Conservation (phyloP, 2,329 filamentous ascomycete genomes). For the Nemania sp. region DNA sequence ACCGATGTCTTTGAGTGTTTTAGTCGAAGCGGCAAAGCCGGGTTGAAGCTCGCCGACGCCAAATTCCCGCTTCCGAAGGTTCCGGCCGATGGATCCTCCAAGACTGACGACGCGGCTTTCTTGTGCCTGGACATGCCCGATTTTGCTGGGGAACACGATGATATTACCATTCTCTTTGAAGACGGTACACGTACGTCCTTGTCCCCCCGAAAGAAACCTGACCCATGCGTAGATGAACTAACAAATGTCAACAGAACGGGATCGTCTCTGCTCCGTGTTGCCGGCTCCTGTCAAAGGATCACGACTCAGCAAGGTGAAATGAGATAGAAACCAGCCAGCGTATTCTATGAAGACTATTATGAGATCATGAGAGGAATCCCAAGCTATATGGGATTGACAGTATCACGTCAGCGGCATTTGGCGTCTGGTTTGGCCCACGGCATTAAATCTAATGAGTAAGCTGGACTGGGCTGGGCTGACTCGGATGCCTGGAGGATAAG, state of each 20-base stretch:
- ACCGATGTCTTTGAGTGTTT: constrained; percentile 82
- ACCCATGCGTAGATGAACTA: constrained; percentile 28
- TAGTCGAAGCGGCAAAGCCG: constrained; percentile 66
- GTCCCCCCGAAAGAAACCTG: background rate
- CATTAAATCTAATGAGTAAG: no score
- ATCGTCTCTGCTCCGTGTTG: constrained; percentile 55
- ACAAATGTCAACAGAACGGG: constrained; percentile 52
- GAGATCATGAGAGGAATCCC: background rate
- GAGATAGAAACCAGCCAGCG: background rate
- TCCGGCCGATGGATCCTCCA: constrained; percentile 53
- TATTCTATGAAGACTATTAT: no score
- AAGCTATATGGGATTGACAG: background rate
- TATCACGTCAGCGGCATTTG: background rate
- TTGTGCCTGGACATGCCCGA: constrained; percentile 86
- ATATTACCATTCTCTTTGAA: constrained; percentile 85
- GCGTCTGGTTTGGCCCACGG: no score
- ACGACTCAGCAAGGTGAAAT: constrained; percentile 41
- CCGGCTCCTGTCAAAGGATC: constrained; percentile 62
- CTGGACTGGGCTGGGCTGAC: no score
- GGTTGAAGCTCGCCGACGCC: constrained; percentile 81
- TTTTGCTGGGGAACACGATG: constrained; percentile 89
- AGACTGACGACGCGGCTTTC: constrained; percentile 69
- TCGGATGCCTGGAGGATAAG: no score
- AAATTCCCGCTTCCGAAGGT: constrained; percentile 83
- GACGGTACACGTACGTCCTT: constrained; percentile 69